Evolutionary conservation across 2,329 filamentous ascomycete species (phyloP).

Genomic region (Ceratocystis harringtonii): DNA sequence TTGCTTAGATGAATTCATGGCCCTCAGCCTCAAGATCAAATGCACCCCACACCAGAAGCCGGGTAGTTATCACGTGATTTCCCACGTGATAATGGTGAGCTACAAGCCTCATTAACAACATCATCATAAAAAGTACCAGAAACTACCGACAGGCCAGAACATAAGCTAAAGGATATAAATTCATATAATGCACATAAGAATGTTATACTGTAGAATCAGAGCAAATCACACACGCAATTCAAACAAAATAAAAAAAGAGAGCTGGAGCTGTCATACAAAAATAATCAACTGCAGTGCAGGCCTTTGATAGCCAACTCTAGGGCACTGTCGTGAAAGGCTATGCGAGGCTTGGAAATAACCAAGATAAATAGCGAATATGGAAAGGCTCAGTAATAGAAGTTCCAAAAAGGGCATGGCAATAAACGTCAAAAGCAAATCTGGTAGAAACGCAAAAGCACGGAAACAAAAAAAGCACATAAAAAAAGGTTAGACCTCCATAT

Average conservation of each 20-base stretch:
- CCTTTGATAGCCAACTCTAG: too few species aligned
- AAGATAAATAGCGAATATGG: background rate
- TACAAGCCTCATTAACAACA: background rate
- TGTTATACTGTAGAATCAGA: background rate
- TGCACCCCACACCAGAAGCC: background rate
- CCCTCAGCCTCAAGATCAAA: background rate
- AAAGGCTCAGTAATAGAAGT: background rate
- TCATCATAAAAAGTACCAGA: background rate
- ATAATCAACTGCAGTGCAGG: background rate
- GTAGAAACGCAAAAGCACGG: constrained; percentile 14
- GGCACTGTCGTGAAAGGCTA: too few species aligned
- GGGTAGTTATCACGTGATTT: too few species aligned
- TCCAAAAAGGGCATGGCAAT: background rate
- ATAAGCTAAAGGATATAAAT: background rate
- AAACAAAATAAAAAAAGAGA: background rate
- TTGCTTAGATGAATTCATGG: background rate
- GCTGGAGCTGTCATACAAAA: background rate
- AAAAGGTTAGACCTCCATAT: background rate
- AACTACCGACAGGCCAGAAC: background rate
- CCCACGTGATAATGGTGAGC: too few species aligned
- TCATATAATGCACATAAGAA: background rate
- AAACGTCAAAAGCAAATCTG: constrained; percentile 1
- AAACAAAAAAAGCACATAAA: constrained; percentile 1
- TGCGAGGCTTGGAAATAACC: background rate
- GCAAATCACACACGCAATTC: background rate